These are phyloP conservation scores for Skeletonema tropicum DNA, from an alignment of 108 stramenopile genomes.

Conservation along the genomic window DNA sequence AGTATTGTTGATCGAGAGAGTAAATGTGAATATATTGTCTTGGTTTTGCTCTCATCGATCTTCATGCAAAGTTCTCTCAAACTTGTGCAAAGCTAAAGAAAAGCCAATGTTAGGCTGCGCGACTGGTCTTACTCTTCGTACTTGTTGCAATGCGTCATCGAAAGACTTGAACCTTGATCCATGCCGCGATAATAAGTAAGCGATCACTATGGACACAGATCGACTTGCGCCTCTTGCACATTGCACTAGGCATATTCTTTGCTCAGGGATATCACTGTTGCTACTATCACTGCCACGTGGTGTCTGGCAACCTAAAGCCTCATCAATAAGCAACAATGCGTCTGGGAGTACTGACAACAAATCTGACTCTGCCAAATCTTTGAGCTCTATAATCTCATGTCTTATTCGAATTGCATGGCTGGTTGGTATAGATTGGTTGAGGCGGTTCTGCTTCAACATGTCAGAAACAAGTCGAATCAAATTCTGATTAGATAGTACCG, in stretches of 20 bases:
- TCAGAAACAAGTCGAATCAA: constrained; percentile 23
- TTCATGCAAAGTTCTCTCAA: constrained; percentile 11
- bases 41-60: background rate
- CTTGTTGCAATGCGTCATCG: constrained; percentile 27
- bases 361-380: constrained; percentile 34
- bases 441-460: constrained; percentile 17
- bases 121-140: constrained; percentile 23
- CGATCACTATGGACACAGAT: constrained; percentile 41
- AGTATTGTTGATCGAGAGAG: background rate
- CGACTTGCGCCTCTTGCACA: constrained; percentile 46
- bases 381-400: constrained; percentile 27
- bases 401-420: constrained; percentile 3
- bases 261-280: background rate
- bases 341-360: constrained; percentile 23
- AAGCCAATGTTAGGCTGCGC: constrained; percentile 44
- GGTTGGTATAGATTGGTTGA: background rate
- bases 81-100: constrained; percentile 21
- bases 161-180: constrained; percentile 23
- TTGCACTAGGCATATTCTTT: constrained; percentile 46
- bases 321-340: constrained; percentile 25
- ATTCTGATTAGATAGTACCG: constrained; percentile 29
- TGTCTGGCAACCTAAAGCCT: constrained; percentile 13
- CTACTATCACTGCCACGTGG: background rate
- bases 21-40: background rate
- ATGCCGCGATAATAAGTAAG: constrained; percentile 40